Percentiles rank a stretch among this genome's conserved stretches.
Evolutionary conservation across 169 alveolate species (phyloP).

Genomic region (Cyclospora cayetanensis): DNA sequence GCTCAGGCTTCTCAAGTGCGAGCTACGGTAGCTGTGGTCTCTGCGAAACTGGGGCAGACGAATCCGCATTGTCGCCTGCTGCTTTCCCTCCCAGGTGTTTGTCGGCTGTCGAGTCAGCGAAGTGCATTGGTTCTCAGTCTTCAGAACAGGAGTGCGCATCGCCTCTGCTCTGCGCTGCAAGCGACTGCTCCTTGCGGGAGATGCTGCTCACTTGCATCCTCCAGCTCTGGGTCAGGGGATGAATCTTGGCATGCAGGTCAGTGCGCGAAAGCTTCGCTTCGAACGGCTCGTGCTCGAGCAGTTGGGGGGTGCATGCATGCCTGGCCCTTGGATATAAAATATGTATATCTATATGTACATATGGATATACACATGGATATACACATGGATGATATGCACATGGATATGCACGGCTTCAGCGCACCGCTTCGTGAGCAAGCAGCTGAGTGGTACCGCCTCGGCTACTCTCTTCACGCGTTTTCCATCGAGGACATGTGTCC

Average conservation of each 20-base stretch:
- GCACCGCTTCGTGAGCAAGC: too few relatives aligned
- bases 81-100: constrained; percentile 44
- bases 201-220: constrained; percentile 82
- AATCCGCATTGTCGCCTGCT: background rate
- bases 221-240: constrained; percentile 83
- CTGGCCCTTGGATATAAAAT: too few relatives aligned
- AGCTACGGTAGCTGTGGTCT: background rate
- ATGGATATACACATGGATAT: too few relatives aligned
- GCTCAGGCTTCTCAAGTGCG: background rate
- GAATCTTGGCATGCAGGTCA: constrained; percentile 80
- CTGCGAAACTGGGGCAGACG: background rate
- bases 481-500: too few relatives aligned
- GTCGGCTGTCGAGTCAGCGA: constrained; percentile 27
- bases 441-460: too few relatives aligned
- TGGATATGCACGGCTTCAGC: too few relatives aligned
- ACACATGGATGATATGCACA: too few relatives aligned
- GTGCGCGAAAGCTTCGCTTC: background rate
- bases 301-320: too few relatives aligned
- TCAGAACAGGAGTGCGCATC: background rate
- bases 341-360: too few relatives aligned
- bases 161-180: constrained; percentile 14
- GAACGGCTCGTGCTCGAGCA: too few relatives aligned
- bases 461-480: too few relatives aligned
- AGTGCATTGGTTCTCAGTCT: constrained; percentile 21
- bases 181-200: constrained; percentile 80